Conservation (phyloP, 2,329 filamentous ascomycete species). For the Rhynchosporium agropyri region DNA sequence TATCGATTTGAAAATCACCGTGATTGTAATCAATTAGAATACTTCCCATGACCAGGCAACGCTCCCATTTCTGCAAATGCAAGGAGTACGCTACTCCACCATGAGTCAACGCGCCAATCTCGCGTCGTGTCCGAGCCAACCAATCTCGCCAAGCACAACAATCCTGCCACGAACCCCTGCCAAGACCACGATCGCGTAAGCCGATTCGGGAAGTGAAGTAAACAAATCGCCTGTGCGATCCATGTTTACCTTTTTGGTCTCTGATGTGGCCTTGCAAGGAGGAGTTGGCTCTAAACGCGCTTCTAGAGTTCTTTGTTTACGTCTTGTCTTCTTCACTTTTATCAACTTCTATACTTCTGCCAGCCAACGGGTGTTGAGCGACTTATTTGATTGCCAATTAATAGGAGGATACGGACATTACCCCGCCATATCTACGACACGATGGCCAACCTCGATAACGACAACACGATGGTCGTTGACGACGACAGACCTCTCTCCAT, state of each 20-base stretch:
- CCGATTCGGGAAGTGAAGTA: slow-evolving; percentile 49
- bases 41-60: not conserved
- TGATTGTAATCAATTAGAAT: not conserved
- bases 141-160: not conserved
- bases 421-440: slow-evolving; percentile 20
- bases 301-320: not conserved
- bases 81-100: slow-evolving; percentile 2
- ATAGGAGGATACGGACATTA: slow-evolving; percentile 3
- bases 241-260: slow-evolving; percentile 26
- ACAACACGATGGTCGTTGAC: slow-evolving; percentile 42
- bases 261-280: slow-evolving; percentile 6
- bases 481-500: slow-evolving; percentile 57
- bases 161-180: slow-evolving; percentile 7
- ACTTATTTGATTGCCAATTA: slow-evolving; percentile 12
- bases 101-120: slow-evolving; percentile 19
- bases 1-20: not conserved
- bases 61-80: not conserved
- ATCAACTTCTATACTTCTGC: slow-evolving; percentile 11
- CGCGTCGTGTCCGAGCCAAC: slow-evolving; percentile 16
- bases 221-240: slow-evolving; percentile 43
- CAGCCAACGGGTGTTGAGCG: slow-evolving; percentile 23
- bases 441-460: slow-evolving; percentile 34
- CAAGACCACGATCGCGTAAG: slow-evolving; percentile 40
- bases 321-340: slow-evolving; percentile 10
- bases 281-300: slow-evolving; percentile 1